These are phyloP conservation scores for Yamadazyma conglobata DNA, from an alignment of 1,139 yeast genomes.

Conservation along the genomic window DNA sequence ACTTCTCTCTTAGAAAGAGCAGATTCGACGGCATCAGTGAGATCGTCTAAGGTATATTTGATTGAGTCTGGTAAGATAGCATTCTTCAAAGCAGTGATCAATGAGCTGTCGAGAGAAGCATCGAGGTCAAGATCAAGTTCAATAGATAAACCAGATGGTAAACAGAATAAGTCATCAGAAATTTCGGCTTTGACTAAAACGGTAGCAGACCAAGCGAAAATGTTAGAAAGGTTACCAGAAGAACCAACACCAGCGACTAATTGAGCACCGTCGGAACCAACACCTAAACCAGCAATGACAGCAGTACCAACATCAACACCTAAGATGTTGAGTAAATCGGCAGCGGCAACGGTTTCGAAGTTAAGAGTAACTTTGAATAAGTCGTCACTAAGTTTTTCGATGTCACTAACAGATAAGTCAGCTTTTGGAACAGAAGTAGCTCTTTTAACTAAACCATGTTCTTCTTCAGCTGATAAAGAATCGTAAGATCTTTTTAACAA, in stretches of 20 bases:
- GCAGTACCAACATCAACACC: constrained; percentile 21
- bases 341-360: constrained; percentile 21
- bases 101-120: constrained; percentile 15
- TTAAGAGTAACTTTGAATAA: constrained; percentile 27
- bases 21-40: constrained; percentile 5
- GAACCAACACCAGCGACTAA: constrained; percentile 17
- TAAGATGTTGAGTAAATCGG: constrained; percentile 21
- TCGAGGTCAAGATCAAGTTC: constrained; percentile 19
- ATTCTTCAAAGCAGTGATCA: constrained; percentile 17
- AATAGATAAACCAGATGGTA: constrained; percentile 27
- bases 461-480: constrained; percentile 1
- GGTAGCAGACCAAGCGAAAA: constrained; percentile 27
- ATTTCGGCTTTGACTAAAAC: constrained; percentile 21
- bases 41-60: constrained; percentile 12
- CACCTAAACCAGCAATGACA: constrained; percentile 18
- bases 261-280: constrained; percentile 12
- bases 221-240: constrained; percentile 21
- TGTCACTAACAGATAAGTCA: constrained; percentile 24
- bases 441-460: constrained; percentile 9
- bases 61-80: constrained; percentile 12
- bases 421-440: constrained; percentile 25
- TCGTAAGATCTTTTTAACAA: constrained; percentile 13
- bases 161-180: constrained; percentile 24
- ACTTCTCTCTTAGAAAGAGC: constrained; percentile 12
- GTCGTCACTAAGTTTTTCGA: constrained; percentile 22